A percentile compares a stretch with the other conserved stretches of the same genome.
These are phyloP conservation scores for Arabis hirsuta DNA, from an alignment of 345 rosid genomes.

Conservation along the genomic window DNA sequence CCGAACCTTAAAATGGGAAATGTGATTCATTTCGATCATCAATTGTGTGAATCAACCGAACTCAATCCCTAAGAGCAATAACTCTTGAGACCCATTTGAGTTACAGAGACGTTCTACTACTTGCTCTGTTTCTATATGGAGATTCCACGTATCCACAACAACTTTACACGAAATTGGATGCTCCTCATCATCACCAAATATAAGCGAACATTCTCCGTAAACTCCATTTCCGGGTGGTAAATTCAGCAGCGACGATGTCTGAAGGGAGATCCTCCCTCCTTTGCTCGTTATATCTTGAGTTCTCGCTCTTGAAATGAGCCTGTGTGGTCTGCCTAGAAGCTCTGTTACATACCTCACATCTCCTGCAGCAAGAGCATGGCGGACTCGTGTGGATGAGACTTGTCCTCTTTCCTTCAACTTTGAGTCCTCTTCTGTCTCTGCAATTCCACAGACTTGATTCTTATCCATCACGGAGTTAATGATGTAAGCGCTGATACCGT, in stretches of 20 bases:
- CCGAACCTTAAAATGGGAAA: constrained; percentile 1
- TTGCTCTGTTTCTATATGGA: constrained; percentile 56
- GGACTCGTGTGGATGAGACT: constrained; percentile 84
- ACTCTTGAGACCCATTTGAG: constrained; percentile 42
- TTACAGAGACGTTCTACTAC: constrained; percentile 38
- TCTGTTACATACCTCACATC: constrained; percentile 75
- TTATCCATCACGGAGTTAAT: constrained; percentile 84
- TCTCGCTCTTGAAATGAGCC: constrained; percentile 54
- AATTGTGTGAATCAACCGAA: constrained; percentile 47
- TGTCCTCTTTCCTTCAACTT: constrained; percentile 70
- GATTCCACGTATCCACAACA: constrained; percentile 48
- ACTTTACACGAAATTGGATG: constrained; percentile 58
- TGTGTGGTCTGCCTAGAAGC: constrained; percentile 77
- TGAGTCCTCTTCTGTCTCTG: constrained; percentile 36
- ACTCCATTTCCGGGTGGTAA: constrained; percentile 71
- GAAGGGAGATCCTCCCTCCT: constrained; percentile 46
- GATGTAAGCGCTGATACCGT: constrained; percentile 60
- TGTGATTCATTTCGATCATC: not conserved
- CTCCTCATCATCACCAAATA: constrained; percentile 37
- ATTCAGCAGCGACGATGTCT: constrained; percentile 61
- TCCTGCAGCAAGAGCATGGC: constrained; percentile 73
- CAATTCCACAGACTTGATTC: constrained; percentile 52
- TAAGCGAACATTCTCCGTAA: constrained; percentile 55
- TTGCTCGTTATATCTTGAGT: constrained; percentile 32
- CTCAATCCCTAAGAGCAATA: constrained; percentile 60